Conservation (phyloP, 1,284 basidiomycete genomes). For the Tilletiopsis washingtonensis region DNA sequence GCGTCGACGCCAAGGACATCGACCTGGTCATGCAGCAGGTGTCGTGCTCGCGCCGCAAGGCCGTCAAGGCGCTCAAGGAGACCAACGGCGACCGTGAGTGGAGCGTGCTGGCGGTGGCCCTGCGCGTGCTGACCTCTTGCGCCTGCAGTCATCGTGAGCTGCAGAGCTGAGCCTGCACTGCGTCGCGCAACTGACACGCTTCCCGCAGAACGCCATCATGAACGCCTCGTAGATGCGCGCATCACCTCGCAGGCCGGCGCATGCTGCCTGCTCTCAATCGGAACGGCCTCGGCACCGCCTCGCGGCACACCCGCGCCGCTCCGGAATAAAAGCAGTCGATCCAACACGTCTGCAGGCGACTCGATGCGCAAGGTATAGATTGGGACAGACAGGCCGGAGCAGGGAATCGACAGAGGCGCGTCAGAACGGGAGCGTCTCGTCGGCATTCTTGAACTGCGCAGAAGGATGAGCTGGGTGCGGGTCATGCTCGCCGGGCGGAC, state of each 20-base stretch:
- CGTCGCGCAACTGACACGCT: conserved; percentile 7
- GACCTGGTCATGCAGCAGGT: conserved; percentile 83
- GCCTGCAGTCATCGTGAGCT: neutral
- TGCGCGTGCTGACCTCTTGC: neutral
- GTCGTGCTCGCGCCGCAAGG: conserved; percentile 45
- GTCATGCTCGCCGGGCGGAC: too few species aligned
- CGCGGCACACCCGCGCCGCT: too few species aligned
- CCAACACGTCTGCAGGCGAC: too few species aligned
- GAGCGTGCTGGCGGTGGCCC: too few species aligned
- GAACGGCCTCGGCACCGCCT: too few species aligned
- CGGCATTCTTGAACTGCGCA: too few species aligned
- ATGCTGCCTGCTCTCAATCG: too few species aligned
- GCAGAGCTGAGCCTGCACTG: neutral
- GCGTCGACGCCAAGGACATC: conserved; percentile 77
- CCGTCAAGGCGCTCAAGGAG: conserved; percentile 47
- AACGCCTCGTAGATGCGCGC: conserved; percentile 16
- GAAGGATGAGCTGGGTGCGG: too few species aligned
- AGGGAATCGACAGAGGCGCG: too few species aligned
- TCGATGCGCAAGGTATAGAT: neutral
- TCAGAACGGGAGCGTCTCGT: too few species aligned
- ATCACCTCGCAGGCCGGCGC: neutral
- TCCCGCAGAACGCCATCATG: conserved; percentile 42
- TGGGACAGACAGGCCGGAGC: neutral
- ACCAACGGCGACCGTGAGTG: conserved; percentile 37
- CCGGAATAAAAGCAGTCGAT: too few species aligned